These are phyloP conservation scores for Byssochlamys sp. DNA, from an alignment of 2,329 filamentous ascomycete genomes.

Conservation along the genomic window DNA sequence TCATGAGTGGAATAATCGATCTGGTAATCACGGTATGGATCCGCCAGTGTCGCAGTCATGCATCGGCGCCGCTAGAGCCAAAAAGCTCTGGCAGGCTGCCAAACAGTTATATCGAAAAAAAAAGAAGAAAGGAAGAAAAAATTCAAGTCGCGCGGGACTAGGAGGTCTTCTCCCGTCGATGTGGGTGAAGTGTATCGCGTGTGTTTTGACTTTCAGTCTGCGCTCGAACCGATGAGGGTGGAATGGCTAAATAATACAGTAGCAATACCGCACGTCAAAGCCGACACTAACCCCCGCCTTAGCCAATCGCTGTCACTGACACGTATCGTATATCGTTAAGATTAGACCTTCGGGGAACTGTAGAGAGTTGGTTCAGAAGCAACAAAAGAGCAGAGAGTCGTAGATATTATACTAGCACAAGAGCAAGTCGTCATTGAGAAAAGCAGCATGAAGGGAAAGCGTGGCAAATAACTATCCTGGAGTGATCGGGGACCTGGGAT, in stretches of 20 bases:
- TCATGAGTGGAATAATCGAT: conserved; percentile 64
- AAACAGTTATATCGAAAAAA: conserved; percentile 7
- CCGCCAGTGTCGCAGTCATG: conserved; percentile 61
- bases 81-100: conserved; percentile 55
- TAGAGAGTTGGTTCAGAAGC: background rate
- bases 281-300: background rate
- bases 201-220: background rate
- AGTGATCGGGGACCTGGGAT: background rate
- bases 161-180: background rate
- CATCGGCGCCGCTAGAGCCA: conserved; percentile 69
- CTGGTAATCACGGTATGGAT: conserved; percentile 68
- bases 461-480: background rate
- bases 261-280: background rate
- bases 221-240: background rate
- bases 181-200: background rate
- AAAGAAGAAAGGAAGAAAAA: background rate
- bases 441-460: background rate
- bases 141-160: background rate
- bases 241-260: background rate
- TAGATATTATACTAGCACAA: background rate
- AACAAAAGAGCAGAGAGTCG: background rate
- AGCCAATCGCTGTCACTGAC: background rate
- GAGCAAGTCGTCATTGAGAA: background rate
- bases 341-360: background rate
- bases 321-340: background rate